Evolutionary conservation across 257 asterid genomes (phyloP).

Genomic region (Leptodermis oblonga): DNA sequence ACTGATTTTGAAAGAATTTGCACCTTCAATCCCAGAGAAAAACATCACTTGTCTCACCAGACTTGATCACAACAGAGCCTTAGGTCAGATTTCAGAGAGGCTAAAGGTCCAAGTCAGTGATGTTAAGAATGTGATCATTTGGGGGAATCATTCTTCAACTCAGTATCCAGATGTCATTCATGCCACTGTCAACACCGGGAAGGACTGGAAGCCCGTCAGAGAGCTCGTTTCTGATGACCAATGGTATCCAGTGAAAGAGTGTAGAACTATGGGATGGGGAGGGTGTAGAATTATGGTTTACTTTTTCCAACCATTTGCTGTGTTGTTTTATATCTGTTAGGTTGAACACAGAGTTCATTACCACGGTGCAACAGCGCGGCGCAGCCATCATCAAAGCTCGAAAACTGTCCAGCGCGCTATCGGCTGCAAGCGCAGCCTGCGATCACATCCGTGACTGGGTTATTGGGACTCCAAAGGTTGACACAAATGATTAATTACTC

Average conservation of each 20-base stretch:
- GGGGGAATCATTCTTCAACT: slow-evolving; percentile 93
- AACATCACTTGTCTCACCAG: slow-evolving; percentile 82
- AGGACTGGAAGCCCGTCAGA: slow-evolving; percentile 37
- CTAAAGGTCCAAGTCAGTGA: slow-evolving; percentile 55
- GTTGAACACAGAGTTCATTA: slow-evolving; percentile 56
- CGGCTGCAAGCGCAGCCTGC: slow-evolving; percentile 86
- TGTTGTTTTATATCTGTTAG: slow-evolving; percentile 20
- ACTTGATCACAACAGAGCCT: slow-evolving; percentile 77
- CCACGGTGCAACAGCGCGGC: slow-evolving; percentile 63
- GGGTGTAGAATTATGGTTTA: no score
- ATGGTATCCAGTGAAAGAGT: slow-evolving; percentile 33
- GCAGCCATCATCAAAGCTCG: slow-evolving; percentile 70
- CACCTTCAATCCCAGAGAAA: slow-evolving; percentile 63
- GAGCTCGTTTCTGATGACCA: slow-evolving; percentile 51
- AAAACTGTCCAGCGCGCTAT: slow-evolving; percentile 71
- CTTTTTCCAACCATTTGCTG: not conserved
- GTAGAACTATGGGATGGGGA: no score
- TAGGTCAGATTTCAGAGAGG: slow-evolving; percentile 59
- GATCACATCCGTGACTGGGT: slow-evolving; percentile 85
- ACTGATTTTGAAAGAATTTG: slow-evolving; percentile 63
- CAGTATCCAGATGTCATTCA: slow-evolving; percentile 84
- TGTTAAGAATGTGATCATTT: slow-evolving; percentile 66
- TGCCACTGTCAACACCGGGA: slow-evolving; percentile 39
- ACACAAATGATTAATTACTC: not conserved
- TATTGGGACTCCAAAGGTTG: slow-evolving; percentile 82